These are phyloP conservation scores for Setaria italica DNA, from an alignment of 202 grass and related monocot species.

Conservation along the genomic window DNA sequence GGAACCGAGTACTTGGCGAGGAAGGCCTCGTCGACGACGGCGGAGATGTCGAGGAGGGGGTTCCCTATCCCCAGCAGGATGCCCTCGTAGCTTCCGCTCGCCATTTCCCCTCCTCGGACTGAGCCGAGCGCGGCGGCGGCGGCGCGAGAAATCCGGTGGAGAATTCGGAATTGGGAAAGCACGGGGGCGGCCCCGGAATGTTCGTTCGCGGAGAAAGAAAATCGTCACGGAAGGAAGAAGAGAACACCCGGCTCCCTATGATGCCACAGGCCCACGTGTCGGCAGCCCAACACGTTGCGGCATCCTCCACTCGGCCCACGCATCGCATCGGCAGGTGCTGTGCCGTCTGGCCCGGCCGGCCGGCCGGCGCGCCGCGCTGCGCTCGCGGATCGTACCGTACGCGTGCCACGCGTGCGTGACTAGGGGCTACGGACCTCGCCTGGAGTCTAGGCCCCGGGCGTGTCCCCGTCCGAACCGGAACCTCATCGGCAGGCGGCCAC, in stretches of 20 bases:
- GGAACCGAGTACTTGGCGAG: conserved; percentile 59
- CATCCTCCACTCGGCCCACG: too few relatives aligned
- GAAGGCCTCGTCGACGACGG: conserved; percentile 77
- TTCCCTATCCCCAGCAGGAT: conserved; percentile 95
- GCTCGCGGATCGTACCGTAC: too few relatives aligned
- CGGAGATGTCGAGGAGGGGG: conserved; percentile 97
- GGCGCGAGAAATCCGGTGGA: conserved; percentile 13
- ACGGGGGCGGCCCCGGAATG: neutral
- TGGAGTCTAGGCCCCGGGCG: too few relatives aligned
- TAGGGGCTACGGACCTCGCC: too few relatives aligned
- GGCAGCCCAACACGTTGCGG: neutral
- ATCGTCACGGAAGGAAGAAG: too few relatives aligned
- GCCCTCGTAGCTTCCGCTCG: conserved; percentile 51
- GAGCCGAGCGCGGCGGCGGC: conserved; percentile 5
- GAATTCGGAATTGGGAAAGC: neutral
- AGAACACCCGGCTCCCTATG: neutral
- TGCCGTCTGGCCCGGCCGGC: neutral
- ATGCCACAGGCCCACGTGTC: neutral
- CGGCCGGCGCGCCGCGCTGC: too few relatives aligned
- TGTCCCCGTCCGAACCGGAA: too few relatives aligned
- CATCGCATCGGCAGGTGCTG: neutral
- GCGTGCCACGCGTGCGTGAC: too few relatives aligned
- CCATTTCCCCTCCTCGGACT: conserved; percentile 50
- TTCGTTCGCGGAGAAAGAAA: neutral
- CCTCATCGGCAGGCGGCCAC: too few relatives aligned